Evolutionary conservation across 176 grass and related monocot genomes (phyloP), one percentile per base, ranked within the genome.

Genomic region (Juncus effusus): DNA sequence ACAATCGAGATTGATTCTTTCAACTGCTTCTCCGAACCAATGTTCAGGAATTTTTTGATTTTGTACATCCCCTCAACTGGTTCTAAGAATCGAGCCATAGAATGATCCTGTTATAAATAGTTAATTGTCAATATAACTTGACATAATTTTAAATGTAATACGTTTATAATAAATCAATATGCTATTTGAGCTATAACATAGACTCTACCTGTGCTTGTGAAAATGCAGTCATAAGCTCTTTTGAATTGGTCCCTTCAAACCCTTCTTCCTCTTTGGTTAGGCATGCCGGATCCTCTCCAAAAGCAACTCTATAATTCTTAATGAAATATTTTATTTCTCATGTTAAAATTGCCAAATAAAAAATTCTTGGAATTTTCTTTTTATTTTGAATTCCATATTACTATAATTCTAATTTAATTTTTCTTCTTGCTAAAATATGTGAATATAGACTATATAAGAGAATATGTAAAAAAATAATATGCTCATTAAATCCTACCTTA

Each of bases 271-370:
- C 66, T 10, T 76, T 61, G 6, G 73, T 49, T 57, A 88, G 85
- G 74, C 81, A 86, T 10, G 72, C 50, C 0, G 83, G 83, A 42
- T 90, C 87, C 35, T 90, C 76, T 13, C 80, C 68, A 66, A 75
- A 83, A 40, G 72, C 64, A 4, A 90, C 87, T 38, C 53, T 60
- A 41, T 82, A 90, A 51, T 86, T 90, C 54, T 68, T 90, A 44
- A 86, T 82, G 28, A 90, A 86, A 6, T 60, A 70, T 49, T 62
- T 49, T 6, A 7, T 6, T 11, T 14, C 69, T 13, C 0, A 37
- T 1, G 54, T 39, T n/a, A 78, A 13, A 6, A 74, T 64, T 5
- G 78, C 74, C 7, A 86, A 42, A 13, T n/a, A n/a, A n/a, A n/a
- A n/a, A n/a, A n/a, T n/a, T n/a, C n/a, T n/a, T n/a, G n/a, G n/a